A percentile compares a stretch with the other conserved stretches of the same genome.
Evolutionary conservation across 768 basidiomycete species (phyloP).

Genomic region (Hypholoma fasciculare): DNA sequence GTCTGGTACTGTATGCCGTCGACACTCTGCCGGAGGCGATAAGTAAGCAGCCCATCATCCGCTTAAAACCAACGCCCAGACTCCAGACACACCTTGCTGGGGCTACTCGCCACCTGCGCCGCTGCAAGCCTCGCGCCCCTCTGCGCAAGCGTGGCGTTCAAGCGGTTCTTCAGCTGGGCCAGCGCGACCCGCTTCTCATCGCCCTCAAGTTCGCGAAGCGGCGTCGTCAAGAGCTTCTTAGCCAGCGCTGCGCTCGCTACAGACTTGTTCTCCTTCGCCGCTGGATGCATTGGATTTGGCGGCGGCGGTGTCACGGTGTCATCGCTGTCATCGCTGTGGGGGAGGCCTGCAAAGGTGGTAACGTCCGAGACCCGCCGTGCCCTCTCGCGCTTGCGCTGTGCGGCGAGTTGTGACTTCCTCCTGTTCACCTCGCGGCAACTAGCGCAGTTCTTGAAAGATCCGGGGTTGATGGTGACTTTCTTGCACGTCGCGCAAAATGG

Average conservation of each 20-base stretch:
- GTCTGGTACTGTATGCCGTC: slow-evolving; percentile 26
- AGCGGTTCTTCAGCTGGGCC: slow-evolving; percentile 20
- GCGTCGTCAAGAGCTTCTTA: slow-evolving; percentile 9
- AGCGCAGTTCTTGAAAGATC: slow-evolving; percentile 7
- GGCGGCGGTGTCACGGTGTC: not conserved
- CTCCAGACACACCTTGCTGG: not conserved
- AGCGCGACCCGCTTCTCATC: slow-evolving; percentile 16
- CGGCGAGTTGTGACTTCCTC: not conserved
- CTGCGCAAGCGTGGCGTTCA: slow-evolving; percentile 11
- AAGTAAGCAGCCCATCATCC: not conserved
- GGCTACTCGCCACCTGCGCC: not conserved
- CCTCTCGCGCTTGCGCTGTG: not conserved
- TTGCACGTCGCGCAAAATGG: not conserved
- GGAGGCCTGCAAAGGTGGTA: not conserved
- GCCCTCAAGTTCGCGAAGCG: slow-evolving; percentile 16
- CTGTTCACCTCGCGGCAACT: slow-evolving; percentile 3
- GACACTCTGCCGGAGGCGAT: not conserved
- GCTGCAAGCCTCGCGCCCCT: not conserved
- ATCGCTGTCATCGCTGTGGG: not conserved
- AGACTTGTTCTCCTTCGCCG: not conserved
- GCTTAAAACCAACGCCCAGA: not conserved
- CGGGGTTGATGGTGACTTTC: not conserved
- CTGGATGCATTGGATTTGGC: not conserved
- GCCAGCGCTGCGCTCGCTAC: not conserved
- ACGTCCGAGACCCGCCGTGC: not conserved